Conservation (phyloP, 1,284 basidiomycete genomes). For the Microbotryum scabiosae region DNA sequence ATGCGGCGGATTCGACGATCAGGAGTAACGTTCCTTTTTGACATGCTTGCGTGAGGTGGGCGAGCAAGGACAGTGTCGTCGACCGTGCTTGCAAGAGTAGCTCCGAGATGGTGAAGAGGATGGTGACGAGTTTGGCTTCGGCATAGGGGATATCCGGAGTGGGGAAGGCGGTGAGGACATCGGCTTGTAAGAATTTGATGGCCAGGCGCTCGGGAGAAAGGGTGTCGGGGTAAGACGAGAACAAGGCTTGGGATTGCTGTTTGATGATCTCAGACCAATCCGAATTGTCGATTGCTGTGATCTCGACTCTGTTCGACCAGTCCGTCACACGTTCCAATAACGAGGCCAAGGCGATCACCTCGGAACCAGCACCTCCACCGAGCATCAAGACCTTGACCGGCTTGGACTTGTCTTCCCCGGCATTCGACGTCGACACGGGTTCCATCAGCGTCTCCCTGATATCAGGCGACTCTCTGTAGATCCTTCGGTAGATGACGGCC, state of each 20-base stretch:
- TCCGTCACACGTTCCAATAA: not conserved
- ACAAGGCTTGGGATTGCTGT: conserved; percentile 8
- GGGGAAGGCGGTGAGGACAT: conserved; percentile 6
- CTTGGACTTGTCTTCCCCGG: not conserved
- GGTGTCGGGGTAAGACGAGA: not conserved
- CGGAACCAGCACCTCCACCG: conserved; percentile 24
- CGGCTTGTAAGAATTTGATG: conserved; percentile 12
- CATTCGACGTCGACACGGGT: not conserved
- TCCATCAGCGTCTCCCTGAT: not conserved
- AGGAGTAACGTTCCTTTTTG: conserved; percentile 15
- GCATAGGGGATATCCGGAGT: not conserved
- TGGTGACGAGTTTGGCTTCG: conserved; percentile 17
- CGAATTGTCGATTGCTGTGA: conserved; percentile 16
- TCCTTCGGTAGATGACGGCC: conserved; percentile 21
- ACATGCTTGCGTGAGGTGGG: conserved; percentile 3
- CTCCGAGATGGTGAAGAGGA: conserved; percentile 29
- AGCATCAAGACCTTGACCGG: conserved; percentile 12
- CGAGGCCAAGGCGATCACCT: conserved; percentile 22
- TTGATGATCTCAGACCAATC: conserved; percentile 9
- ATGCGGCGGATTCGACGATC: conserved; percentile 23
- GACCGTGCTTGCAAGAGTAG: conserved; percentile 27
- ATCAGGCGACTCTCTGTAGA: conserved; percentile 7
- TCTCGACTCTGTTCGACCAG: not conserved
- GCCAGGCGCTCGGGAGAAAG: not conserved
- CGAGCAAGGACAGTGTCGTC: conserved; percentile 22